A percentile compares a stretch with the other conserved stretches of the same genome.
phyloP scores from a whole-genome alignment of 768 basidiomycete species.

The Serendipita sp. region DNA sequence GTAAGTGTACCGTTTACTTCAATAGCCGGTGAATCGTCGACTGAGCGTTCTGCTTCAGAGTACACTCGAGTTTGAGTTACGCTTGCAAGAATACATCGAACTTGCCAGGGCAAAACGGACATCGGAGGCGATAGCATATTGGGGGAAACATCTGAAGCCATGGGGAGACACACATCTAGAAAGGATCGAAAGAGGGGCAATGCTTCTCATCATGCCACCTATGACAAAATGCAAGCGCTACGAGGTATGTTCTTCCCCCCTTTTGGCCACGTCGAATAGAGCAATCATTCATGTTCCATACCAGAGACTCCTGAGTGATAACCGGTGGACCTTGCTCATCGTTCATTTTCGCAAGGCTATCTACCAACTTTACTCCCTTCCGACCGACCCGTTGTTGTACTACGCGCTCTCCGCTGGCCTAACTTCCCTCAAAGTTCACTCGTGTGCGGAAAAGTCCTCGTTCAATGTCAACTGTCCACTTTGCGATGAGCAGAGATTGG shows the following conservation, averaged over 20 bases:
- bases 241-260: slow-evolving; percentile 34
- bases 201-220: slow-evolving; percentile 58
- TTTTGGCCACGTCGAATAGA: slow-evolving; percentile 5
- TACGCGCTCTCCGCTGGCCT: slow-evolving; percentile 86
- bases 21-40: not conserved
- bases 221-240: slow-evolving; percentile 63
- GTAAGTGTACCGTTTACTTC: slow-evolving; percentile 23
- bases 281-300: slow-evolving; percentile 3
- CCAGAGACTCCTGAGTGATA: slow-evolving; percentile 69
- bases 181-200: slow-evolving; percentile 65
- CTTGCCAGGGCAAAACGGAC: slow-evolving; percentile 52
- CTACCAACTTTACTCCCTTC: slow-evolving; percentile 74
- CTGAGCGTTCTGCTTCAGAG: slow-evolving; percentile 34
- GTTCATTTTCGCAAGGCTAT: slow-evolving; percentile 73
- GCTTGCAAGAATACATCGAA: slow-evolving; percentile 94
- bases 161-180: slow-evolving; percentile 72
- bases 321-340: slow-evolving; percentile 62
- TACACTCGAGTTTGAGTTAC: slow-evolving; percentile 88
- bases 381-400: slow-evolving; percentile 72
- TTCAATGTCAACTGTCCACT: slow-evolving; percentile 84
- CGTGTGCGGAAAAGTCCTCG: slow-evolving; percentile 40
- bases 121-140: slow-evolving; percentile 70
- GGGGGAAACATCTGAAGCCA: slow-evolving; percentile 57
- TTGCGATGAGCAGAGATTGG: slow-evolving; percentile 60
- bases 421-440: slow-evolving; percentile 75